phyloP scores from a whole-genome alignment of 345 rosid genomes.

The Citrus cavaleriei region DNA sequence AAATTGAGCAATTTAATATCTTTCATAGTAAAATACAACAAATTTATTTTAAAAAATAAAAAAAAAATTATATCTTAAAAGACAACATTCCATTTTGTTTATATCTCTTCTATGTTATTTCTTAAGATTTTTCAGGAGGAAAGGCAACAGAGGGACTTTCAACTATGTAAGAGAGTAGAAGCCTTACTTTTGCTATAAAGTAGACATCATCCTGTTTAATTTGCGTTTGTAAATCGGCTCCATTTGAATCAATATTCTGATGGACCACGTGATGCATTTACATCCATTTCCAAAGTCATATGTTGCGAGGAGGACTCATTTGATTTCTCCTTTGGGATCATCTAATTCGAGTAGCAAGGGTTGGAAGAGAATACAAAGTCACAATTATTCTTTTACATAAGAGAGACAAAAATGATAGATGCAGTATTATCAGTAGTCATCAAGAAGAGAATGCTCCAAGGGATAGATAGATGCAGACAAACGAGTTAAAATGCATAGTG shows the following conservation, averaged over 20 bases:
- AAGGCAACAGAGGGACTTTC: background rate
- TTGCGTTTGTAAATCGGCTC: conserved; percentile 10
- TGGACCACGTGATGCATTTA: conserved; percentile 14
- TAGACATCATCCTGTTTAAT: conserved; percentile 20
- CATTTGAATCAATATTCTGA: background rate
- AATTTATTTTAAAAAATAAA: background rate
- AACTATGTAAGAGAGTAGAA: background rate
- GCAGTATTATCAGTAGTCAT: background rate
- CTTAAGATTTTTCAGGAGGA: background rate
- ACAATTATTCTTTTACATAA: conserved; percentile 4
- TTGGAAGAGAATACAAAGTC: background rate
- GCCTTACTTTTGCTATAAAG: conserved; percentile 54
- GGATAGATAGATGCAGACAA: background rate
- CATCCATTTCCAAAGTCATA: conserved; percentile 20
- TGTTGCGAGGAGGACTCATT: conserved; percentile 11
- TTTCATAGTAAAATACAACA: background rate
- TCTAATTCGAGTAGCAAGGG: conserved; percentile 34
- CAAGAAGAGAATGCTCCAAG: background rate
- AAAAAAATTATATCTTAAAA: background rate
- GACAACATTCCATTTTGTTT: background rate
- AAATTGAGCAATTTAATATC: background rate
- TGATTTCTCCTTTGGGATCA: conserved; percentile 50
- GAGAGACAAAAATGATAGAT: background rate
- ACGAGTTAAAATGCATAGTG: background rate
- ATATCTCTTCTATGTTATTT: background rate